Evolutionary conservation across 2,329 filamentous ascomycete species (phyloP).

Genomic region (Alternaria sp.): DNA sequence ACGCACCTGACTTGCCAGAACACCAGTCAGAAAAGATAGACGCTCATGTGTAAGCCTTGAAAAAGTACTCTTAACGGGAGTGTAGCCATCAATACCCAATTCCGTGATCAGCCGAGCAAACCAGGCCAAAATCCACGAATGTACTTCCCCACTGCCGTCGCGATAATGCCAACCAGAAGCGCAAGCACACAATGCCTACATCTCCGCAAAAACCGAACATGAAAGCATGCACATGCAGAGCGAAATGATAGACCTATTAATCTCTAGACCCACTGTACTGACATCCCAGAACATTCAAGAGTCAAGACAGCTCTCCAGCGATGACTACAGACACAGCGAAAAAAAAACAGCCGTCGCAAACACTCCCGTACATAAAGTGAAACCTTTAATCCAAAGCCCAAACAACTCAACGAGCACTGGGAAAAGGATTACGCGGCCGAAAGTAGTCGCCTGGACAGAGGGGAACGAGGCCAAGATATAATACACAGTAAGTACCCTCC

Average conservation of each 20-base stretch:
- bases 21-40: neutral
- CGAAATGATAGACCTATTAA: neutral
- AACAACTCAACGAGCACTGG: conserved; percentile 51
- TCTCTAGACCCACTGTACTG: too few relatives aligned
- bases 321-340: conserved; percentile 4
- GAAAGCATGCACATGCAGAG: neutral
- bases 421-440: conserved; percentile 44
- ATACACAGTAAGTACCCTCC: conserved; percentile 29
- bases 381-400: conserved; percentile 32
- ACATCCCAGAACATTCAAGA: too few relatives aligned
- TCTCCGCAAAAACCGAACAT: neutral
- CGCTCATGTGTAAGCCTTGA: neutral
- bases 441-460: conserved; percentile 48
- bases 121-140: neutral
- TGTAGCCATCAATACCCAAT: neutral
- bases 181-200: neutral
- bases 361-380: conserved; percentile 24
- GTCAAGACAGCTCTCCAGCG: neutral
- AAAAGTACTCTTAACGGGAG: neutral
- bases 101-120: neutral
- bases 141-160: neutral
- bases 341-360: conserved; percentile 19
- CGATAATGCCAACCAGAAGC: neutral
- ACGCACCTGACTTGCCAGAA: neutral
- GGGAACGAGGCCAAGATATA: too few relatives aligned